Evolutionary conservation across 2,329 filamentous ascomycete species (phyloP), one percentile per base, ranked within the genome.

Genomic region (Xylariomycetidae sp.): DNA sequence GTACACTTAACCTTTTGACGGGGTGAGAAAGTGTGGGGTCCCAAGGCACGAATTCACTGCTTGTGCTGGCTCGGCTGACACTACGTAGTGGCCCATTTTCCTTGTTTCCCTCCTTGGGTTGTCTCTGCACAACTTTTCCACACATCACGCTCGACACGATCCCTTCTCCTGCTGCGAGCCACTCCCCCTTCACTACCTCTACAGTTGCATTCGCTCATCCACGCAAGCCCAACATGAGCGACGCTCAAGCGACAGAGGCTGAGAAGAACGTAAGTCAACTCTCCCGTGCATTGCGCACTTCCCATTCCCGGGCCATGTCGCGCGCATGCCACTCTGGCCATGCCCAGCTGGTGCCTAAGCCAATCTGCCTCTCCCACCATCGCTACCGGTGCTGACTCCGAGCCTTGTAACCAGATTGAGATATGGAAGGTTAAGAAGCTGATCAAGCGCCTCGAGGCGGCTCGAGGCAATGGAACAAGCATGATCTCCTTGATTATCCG

Each of bases 401-500:
- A n/a, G 18, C 25, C 23, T 34, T 32, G 22, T 29, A 28, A 44
- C 48, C 48, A 79, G 74, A 82, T 82, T 56, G 78, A 82, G 67
- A 82, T 82, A 70, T 89, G 84, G 85, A 95, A 98, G 82, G 89
- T 98, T 60, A 98, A 98, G 78, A 98, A 98, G 75, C 74, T 98
- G 59, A 95, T 98, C 70, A 98, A 96, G 71, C 85, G 92, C 56
- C 86, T 98, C 54, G 92, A 96, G 67, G 85, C 87, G 44, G 93
- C 93, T 52, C 79, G 93, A 62, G 92, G 92, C 62, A 98, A 98
- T 78, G 92, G 92, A 70, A 98, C 92, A 46, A 90, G 83, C 71
- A 98, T 98, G 92, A 98, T 98, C 67, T 96, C 90, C 46, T 78
- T 98, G 65, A 95, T 98, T 56, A 96, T 98, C 59, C 92, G 87